Evolutionary conservation across 2,329 filamentous ascomycete species (phyloP).

Genomic region (Trematosphaeria pertusa): DNA sequence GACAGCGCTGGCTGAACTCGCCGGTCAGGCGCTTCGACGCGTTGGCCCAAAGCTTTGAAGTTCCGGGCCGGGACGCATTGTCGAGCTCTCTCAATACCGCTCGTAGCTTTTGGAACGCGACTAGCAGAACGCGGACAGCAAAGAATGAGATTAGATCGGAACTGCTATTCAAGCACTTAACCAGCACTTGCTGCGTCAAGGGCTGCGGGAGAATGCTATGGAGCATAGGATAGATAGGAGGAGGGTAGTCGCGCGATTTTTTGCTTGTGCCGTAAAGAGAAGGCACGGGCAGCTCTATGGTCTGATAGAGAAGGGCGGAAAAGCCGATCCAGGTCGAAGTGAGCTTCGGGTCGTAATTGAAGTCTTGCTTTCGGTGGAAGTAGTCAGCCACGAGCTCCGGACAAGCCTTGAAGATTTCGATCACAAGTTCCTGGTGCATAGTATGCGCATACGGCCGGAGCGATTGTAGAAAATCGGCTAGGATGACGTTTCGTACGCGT

Average conservation of each 20-base stretch:
- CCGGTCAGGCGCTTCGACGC: constrained; percentile 71
- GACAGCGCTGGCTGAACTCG: constrained; percentile 79
- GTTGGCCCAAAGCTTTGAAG: constrained; percentile 69
- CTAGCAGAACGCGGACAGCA: constrained; percentile 77
- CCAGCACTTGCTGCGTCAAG: constrained; percentile 78
- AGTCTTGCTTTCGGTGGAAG: constrained; percentile 76
- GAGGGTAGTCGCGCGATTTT: constrained; percentile 71
- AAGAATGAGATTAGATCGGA: constrained; percentile 85
- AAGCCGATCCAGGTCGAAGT: constrained; percentile 96
- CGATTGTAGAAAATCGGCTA: constrained; percentile 79
- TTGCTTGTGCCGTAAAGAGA: constrained; percentile 71
- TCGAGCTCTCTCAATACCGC: constrained; percentile 68
- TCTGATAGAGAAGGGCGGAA: constrained; percentile 84
- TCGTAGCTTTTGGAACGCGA: constrained; percentile 80
- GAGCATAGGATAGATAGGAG: constrained; percentile 78
- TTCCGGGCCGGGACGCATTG: constrained; percentile 47
- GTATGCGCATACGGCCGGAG: constrained; percentile 84
- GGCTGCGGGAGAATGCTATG: constrained; percentile 88
- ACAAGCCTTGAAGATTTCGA: constrained; percentile 78
- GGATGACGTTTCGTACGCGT: constrained; percentile 77
- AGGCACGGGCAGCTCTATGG: constrained; percentile 77
- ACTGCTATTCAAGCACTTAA: constrained; percentile 78
- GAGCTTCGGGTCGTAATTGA: constrained; percentile 88
- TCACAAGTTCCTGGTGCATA: constrained; percentile 80
- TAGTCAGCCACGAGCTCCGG: constrained; percentile 91